phyloP scores from a whole-genome alignment of 2,329 filamentous ascomycete genomes.

The Exophiala sp. region DNA sequence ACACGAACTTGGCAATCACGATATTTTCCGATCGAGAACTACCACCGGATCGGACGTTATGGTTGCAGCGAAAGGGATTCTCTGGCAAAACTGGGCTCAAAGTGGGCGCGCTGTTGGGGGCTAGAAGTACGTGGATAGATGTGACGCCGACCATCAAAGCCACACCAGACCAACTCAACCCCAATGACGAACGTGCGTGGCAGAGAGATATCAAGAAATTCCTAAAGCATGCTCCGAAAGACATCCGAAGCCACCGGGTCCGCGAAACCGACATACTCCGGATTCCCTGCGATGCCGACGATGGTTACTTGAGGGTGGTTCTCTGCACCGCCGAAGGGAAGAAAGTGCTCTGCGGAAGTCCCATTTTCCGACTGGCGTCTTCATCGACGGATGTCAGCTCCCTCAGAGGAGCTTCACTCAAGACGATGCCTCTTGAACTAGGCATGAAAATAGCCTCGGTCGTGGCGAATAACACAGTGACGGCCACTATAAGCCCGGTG shows the following conservation, averaged over 20 bases:
- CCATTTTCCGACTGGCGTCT: constrained; percentile 63
- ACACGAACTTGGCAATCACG: constrained; percentile 59
- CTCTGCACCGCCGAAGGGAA: constrained; percentile 50
- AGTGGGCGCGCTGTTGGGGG: constrained; percentile 57
- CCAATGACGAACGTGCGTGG: constrained; percentile 58
- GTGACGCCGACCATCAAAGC: constrained; percentile 56
- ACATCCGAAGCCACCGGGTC: constrained; percentile 47
- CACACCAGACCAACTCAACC: constrained; percentile 45
- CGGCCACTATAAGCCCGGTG: constrained; percentile 42
- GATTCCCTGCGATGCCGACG: constrained; percentile 56
- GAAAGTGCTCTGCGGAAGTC: constrained; percentile 58
- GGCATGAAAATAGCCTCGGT: constrained; percentile 52
- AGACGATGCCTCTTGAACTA: constrained; percentile 60
- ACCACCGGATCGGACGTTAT: constrained; percentile 54
- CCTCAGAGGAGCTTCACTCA: constrained; percentile 58
- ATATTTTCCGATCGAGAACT: constrained; percentile 56
- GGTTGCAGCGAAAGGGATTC: constrained; percentile 63
- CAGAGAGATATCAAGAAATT: constrained; percentile 64
- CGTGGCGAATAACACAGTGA: constrained; percentile 38
- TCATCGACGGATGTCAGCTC: constrained; percentile 57
- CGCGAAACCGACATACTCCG: constrained; percentile 60
- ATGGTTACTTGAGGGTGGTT: constrained; percentile 65
- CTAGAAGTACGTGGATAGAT: constrained; percentile 58
- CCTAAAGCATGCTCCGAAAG: constrained; percentile 47
- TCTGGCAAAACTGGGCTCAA: constrained; percentile 64